A percentile compares a stretch with the other conserved stretches of the same genome.
phyloP scores from a whole-genome alignment of 495 filamentous ascomycete species.

The Aspergillus panamensis region DNA sequence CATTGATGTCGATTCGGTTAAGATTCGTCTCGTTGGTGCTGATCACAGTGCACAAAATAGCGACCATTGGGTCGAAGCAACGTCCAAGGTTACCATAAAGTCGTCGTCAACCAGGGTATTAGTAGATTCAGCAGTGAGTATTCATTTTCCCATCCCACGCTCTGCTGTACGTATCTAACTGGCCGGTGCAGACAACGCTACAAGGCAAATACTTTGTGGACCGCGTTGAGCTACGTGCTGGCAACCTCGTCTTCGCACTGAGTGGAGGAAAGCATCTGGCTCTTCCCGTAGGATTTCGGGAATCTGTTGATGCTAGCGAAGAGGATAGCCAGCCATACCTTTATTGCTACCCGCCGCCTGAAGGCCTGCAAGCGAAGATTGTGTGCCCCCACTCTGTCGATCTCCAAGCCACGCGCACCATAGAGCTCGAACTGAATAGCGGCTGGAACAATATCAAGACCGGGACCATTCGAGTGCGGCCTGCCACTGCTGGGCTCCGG shows the following conservation, averaged over 20 bases:
- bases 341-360: constrained; percentile 47
- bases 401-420: constrained; percentile 68
- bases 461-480: constrained; percentile 68
- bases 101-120: constrained; percentile 38
- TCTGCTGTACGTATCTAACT: constrained; percentile 26
- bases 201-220: constrained; percentile 75
- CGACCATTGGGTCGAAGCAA: constrained; percentile 44
- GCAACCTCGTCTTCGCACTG: constrained; percentile 62
- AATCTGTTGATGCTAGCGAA: constrained; percentile 40
- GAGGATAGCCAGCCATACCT: constrained; percentile 41
- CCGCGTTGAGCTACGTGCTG: constrained; percentile 61
- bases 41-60: constrained; percentile 28
- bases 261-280: constrained; percentile 31
- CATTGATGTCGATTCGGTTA: constrained; percentile 63
- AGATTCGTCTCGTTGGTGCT: constrained; percentile 56
- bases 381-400: constrained; percentile 52
- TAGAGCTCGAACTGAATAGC: constrained; percentile 69
- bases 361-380: constrained; percentile 49
- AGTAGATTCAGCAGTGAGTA: constrained; percentile 40
- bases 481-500: constrained; percentile 83
- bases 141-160: background rate
- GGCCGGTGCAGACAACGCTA: constrained; percentile 51
- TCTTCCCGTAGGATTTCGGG: constrained; percentile 38
- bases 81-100: constrained; percentile 33
- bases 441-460: constrained; percentile 73